phyloP scores from a whole-genome alignment of 495 filamentous ascomycete species.

The Xylaria venustula region DNA sequence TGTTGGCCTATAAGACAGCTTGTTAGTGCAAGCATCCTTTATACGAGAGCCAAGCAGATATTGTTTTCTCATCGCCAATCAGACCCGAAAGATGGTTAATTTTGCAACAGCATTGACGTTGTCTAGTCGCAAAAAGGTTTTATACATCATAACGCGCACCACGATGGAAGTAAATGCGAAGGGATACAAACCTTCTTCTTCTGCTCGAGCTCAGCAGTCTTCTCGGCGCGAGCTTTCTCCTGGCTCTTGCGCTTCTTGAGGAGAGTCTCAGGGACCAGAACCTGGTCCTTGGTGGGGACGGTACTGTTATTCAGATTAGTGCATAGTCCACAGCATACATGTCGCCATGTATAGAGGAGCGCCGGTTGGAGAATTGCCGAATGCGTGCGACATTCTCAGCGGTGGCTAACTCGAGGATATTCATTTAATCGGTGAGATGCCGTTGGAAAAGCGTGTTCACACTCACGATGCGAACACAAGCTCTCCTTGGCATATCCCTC shows the following conservation, averaged over 20 bases:
- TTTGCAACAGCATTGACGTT: slow-evolving; percentile 91
- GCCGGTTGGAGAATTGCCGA: slow-evolving; percentile 86
- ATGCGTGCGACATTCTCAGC: slow-evolving; percentile 83
- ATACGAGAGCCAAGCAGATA: slow-evolving; percentile 1
- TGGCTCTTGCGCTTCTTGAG: slow-evolving; percentile 99
- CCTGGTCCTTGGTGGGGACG: slow-evolving; percentile 85
- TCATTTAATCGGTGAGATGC: slow-evolving; percentile 75
- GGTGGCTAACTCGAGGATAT: slow-evolving; percentile 79
- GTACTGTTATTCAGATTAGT: slow-evolving; percentile 64
- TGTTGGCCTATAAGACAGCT: slow-evolving; percentile 69
- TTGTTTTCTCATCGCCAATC: slow-evolving; percentile 47
- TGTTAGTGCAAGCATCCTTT: slow-evolving; percentile 31
- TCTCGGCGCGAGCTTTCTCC: slow-evolving; percentile 94
- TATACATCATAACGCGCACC: slow-evolving; percentile 54
- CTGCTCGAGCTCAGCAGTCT: slow-evolving; percentile 73
- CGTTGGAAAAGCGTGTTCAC: slow-evolving; percentile 1
- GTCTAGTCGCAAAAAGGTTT: slow-evolving; percentile 87
- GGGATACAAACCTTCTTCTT: slow-evolving; percentile 77
- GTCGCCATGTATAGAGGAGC: slow-evolving; percentile 59
- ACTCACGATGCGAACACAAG: neutral
- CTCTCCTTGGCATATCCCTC: slow-evolving; percentile 44
- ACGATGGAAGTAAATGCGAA: slow-evolving; percentile 12
- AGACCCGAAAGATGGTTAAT: slow-evolving; percentile 99
- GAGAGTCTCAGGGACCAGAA: slow-evolving; percentile 95
- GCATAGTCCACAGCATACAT: slow-evolving; percentile 64